These are phyloP conservation scores for Cerrena zonata DNA, from an alignment of 1,284 basidiomycete species.

Conservation along the genomic window DNA sequence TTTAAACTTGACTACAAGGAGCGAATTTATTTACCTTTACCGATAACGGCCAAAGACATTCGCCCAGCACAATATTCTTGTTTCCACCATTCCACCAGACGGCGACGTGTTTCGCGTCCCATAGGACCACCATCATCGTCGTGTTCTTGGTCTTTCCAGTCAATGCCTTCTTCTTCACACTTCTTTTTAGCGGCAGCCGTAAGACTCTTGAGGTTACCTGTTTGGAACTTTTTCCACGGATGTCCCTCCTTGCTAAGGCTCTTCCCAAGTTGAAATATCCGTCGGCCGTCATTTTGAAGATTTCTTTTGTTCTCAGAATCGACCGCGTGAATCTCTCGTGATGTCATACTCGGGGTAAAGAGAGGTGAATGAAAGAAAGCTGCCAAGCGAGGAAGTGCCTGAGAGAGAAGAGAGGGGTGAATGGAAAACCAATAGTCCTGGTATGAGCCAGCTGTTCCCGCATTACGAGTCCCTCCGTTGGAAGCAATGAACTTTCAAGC, in stretches of 20 bases:
- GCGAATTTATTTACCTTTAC: slow-evolving; percentile 20
- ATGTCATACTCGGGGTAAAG: slow-evolving; percentile 56
- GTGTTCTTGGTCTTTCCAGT: slow-evolving; percentile 48
- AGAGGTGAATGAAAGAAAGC: slow-evolving; percentile 65
- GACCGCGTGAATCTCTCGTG: slow-evolving; percentile 66
- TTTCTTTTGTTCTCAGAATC: slow-evolving; percentile 72
- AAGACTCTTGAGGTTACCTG: slow-evolving; percentile 56
- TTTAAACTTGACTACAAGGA: not conserved
- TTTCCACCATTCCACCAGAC: slow-evolving; percentile 65
- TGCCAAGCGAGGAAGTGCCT: slow-evolving; percentile 57
- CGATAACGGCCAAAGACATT: slow-evolving; percentile 47
- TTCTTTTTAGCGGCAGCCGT: slow-evolving; percentile 25
- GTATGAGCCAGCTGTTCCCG: slow-evolving; percentile 56
- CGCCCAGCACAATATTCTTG: slow-evolving; percentile 62
- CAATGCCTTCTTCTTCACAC: slow-evolving; percentile 49
- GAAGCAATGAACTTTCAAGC: slow-evolving; percentile 50
- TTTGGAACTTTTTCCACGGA: slow-evolving; percentile 61
- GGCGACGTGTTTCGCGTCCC: slow-evolving; percentile 52
- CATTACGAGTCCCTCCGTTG: slow-evolving; percentile 60
- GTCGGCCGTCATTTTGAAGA: slow-evolving; percentile 56
- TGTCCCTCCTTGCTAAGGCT: slow-evolving; percentile 43
- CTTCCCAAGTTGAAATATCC: slow-evolving; percentile 62
- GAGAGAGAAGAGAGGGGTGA: slow-evolving; percentile 41
- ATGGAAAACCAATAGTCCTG: slow-evolving; percentile 65
- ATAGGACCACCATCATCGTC: slow-evolving; percentile 38